Evolutionary conservation across 306 rosid genomes (phyloP), one percentile per base, ranked within the genome.

Genomic region (Urtica urens): DNA sequence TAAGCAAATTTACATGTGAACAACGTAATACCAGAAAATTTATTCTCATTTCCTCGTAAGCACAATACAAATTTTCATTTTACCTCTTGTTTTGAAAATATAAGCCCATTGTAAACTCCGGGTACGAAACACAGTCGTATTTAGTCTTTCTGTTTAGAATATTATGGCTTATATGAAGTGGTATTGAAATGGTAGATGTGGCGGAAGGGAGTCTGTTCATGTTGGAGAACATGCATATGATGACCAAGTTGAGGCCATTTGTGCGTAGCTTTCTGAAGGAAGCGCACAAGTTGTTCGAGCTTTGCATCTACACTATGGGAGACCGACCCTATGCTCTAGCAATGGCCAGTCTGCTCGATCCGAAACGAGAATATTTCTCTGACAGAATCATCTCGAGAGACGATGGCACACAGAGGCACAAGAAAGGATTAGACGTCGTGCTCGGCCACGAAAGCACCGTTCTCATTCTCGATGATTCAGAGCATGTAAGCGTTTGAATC

Each of bases 241-340:
- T 92, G 96, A 92, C 96, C 46, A 92, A 85, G 68, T 78, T 85
- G 64, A 79, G 96, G 73, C 96, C 96, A 17, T 82, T 66, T 57
- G 85, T 82, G 20, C 86, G 65, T 42, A 55, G 72, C 10, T 92
- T 92, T 78, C 58, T 85, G 24, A 79, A 79, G 69, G 96, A 85
- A 59, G 93, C 83, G 26, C 80, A 64, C 44, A 75, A 71, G 46
- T 46, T 85, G 66, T 92, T 79, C 29, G 99, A 92, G 46, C 65
- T 85, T 86, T 82, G 82, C 62, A 78, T 92, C 46, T 85, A 92
- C 62, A 92, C 99, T 11, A 85, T 82, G 96, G 94, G 99, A 34
- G 99, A 90, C 46, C 76, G 93, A 35, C 51, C 85, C n/a, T 82
- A 85, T 64, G 99, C 99, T 3, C 44, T 64, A 39, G 86, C 87